Conservation (phyloP, 495 filamentous ascomycete species). For the Tuber melanosporum region DNA sequence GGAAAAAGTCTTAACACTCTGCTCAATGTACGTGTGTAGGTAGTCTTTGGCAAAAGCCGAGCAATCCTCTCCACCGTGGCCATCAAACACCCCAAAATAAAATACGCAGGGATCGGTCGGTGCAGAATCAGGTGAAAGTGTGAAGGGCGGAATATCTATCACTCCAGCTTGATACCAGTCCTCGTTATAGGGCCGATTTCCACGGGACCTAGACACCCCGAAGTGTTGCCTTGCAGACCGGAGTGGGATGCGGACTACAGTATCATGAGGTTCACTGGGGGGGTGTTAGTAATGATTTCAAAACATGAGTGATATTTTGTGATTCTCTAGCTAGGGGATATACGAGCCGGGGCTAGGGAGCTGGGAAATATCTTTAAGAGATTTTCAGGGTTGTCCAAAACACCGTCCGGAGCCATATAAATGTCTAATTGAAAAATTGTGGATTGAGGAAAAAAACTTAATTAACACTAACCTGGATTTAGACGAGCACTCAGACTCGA, state of each 20-base stretch:
- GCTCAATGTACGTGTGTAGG: constrained; percentile 83
- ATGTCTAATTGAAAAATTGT: not conserved
- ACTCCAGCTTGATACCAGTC: constrained; percentile 93
- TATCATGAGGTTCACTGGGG: constrained; percentile 39
- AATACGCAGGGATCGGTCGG: constrained; percentile 55
- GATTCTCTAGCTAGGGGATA: not conserved
- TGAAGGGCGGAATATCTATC: constrained; percentile 84
- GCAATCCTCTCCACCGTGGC: constrained; percentile 87
- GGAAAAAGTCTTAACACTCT: constrained; percentile 61
- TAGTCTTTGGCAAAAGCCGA: constrained; percentile 76
- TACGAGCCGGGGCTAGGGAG: not conserved
- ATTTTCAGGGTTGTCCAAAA: not conserved
- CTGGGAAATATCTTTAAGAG: not conserved
- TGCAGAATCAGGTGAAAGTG: constrained; percentile 39
- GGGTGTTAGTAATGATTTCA: not conserved
- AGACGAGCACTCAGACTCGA: constrained; percentile 40
- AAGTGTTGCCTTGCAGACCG: constrained; percentile 94
- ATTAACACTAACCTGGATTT: not conserved
- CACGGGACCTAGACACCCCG: constrained; percentile 69
- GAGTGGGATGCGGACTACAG: constrained; percentile 95
- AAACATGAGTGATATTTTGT: not conserved
- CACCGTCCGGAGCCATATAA: not conserved
- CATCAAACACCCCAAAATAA: constrained; percentile 95
- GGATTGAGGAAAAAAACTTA: not conserved
- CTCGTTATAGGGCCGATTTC: constrained; percentile 80